Conservation (phyloP, 108 stramenopile species). For the Stephanodiscus triporus region DNA sequence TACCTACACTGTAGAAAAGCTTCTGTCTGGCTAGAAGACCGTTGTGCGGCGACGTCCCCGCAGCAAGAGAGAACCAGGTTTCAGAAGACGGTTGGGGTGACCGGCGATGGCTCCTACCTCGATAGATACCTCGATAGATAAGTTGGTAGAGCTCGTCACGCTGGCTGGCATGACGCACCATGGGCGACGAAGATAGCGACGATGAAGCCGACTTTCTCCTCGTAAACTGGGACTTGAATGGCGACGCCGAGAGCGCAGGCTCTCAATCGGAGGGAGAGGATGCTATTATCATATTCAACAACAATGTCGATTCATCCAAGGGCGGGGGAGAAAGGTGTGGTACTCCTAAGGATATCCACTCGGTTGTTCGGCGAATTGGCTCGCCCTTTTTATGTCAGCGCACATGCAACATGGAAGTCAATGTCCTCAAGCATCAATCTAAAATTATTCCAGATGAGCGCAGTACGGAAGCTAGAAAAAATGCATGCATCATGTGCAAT, state of each 20-base stretch:
- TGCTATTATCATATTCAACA: not conserved
- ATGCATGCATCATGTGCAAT: constrained; percentile 27
- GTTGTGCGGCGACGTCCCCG: no score
- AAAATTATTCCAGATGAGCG: not conserved
- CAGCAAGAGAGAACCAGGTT: no score
- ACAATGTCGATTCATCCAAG: not conserved
- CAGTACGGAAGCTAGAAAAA: not conserved
- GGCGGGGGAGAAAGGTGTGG: not conserved
- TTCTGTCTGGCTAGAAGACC: no score
- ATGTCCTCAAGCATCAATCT: not conserved
- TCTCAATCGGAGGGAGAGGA: not conserved
- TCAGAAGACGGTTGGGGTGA: no score
- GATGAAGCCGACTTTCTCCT: constrained; percentile 4
- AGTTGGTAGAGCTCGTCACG: no score
- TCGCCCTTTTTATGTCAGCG: not conserved
- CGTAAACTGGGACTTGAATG: not conserved
- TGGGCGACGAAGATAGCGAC: constrained; percentile 1
- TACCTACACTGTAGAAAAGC: no score
- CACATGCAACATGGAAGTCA: not conserved
- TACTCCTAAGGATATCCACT: not conserved
- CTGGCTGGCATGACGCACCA: no score
- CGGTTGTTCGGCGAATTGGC: not conserved
- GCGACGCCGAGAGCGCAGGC: not conserved
- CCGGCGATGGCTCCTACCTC: no score
- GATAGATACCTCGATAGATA: no score